Evolutionary conservation across 2,329 filamentous ascomycete genomes (phyloP).

Genomic region (Fusarium sp.): DNA sequence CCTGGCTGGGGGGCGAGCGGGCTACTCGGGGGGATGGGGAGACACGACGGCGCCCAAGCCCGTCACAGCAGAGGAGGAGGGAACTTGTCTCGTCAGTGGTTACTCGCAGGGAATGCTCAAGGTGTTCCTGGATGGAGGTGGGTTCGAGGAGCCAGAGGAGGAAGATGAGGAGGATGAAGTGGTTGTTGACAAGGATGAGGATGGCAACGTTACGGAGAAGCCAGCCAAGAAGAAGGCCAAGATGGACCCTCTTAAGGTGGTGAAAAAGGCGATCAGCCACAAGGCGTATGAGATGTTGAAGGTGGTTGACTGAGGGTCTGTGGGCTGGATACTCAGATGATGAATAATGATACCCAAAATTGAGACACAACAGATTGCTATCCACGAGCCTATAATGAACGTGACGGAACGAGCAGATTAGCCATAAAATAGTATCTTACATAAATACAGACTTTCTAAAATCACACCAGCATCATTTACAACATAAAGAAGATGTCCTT

Average conservation of each 20-base stretch:
- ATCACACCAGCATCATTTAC: neutral
- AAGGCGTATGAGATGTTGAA: conserved; percentile 66
- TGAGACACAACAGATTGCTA: neutral
- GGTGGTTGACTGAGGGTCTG: conserved; percentile 59
- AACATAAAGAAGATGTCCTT: neutral
- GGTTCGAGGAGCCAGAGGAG: conserved; percentile 55
- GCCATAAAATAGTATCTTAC: neutral
- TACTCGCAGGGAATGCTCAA: conserved; percentile 69
- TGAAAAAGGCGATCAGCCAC: conserved; percentile 63
- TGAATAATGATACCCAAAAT: conserved; percentile 35
- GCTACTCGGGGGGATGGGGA: conserved; percentile 31
- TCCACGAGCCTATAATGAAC: neutral
- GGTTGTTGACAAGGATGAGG: conserved; percentile 45
- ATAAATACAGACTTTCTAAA: neutral
- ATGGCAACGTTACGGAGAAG: conserved; percentile 23
- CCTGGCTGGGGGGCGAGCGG: conserved; percentile 55
- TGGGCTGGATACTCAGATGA: neutral
- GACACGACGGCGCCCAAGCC: conserved; percentile 58
- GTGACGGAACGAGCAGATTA: neutral
- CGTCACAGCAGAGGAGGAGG: conserved; percentile 54
- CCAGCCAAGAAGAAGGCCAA: conserved; percentile 50
- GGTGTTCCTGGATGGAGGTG: conserved; percentile 63
- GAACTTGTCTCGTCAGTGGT: conserved; percentile 63
- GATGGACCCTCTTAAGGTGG: conserved; percentile 55
- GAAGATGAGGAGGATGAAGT: conserved; percentile 50